A percentile compares a stretch with the other conserved stretches of the same genome.
phyloP scores from a whole-genome alignment of 1,284 basidiomycete species.

The Trichosporon asahii region DNA sequence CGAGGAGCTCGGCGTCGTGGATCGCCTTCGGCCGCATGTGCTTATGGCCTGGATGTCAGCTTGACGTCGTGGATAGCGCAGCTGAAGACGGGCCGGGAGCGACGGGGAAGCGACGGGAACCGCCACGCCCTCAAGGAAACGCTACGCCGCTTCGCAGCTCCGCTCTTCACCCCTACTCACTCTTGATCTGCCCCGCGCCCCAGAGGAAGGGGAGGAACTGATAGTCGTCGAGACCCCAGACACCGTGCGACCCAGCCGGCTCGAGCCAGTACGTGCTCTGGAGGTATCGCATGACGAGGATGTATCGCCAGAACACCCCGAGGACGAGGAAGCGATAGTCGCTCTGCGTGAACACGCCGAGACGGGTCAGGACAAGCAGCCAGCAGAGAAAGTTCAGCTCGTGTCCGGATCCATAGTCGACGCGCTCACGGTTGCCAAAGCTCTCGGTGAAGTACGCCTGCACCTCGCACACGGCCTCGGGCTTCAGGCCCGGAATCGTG shows the following conservation, averaged over 20 bases:
- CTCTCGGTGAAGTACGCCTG: conserved; percentile 77
- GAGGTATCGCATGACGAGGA: conserved; percentile 81
- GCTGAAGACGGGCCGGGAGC: background rate
- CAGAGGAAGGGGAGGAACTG: conserved; percentile 94
- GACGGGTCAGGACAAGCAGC: conserved; percentile 77
- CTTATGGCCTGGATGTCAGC: conserved; percentile 66
- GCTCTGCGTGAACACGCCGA: conserved; percentile 63
- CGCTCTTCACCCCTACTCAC: conserved; percentile 48
- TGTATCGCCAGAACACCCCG: conserved; percentile 91
- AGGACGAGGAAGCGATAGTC: conserved; percentile 79
- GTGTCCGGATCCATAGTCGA: conserved; percentile 99
- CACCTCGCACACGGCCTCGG: conserved; percentile 63
- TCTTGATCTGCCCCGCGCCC: conserved; percentile 70
- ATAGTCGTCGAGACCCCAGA: conserved; percentile 98
- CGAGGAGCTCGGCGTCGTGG: conserved; percentile 84
- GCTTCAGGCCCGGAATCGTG: conserved; percentile 58
- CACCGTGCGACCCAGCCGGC: conserved; percentile 94
- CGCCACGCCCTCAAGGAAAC: too few relatives aligned
- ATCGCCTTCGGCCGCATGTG: conserved; percentile 90
- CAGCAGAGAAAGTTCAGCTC: conserved; percentile 97
- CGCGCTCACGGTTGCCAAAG: conserved; percentile 88
- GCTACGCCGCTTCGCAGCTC: background rate
- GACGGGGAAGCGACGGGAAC: background rate
- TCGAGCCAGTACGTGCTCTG: conserved; percentile 97
- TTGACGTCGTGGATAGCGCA: background rate